Base-by-base conservation (phyloP, 1,284 basidiomycete species). In the Porphyrellus sp. region DNA sequence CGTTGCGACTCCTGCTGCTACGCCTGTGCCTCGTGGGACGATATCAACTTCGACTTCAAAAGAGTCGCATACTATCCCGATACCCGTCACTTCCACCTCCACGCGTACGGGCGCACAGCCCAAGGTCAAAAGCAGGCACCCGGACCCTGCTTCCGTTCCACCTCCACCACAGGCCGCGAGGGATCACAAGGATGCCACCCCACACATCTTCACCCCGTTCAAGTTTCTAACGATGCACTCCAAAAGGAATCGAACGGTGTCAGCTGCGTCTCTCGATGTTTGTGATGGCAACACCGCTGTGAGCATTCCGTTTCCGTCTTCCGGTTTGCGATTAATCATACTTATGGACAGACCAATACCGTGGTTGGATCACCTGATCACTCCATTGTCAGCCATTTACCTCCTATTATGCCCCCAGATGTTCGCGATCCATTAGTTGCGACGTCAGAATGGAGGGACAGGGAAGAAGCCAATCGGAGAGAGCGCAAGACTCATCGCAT, bases 241-340 rank as follows among this genome's bases (percentile, higher is more conserved):
- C 23, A 84, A 78, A 62, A 75, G 80, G 58, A 75, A 83, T 63
- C 79, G 82, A 34, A 82, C 84, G 5, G 73, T 89, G 43, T 90
- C 88, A n/a, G 76, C 79, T 39, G 82, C 82, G 30, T 90, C 88
- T 37, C 71, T 85, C 30, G 87, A 90, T 63, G 88, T 86, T 13
- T 78, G 81, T 56, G 82, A 89, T 60, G 87, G 88, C 27, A 87
- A 68, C 30, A 68, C 85, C 56, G 82, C 83, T 52, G 88, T 89
- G 67, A 70, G 85, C 72, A 33, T 56, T 18, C 44, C 24, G 21
- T 51, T 30, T 18, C 25, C 4, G n/a, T 25, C 46, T 44, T 23
- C 46, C 31, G 8, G 43, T 8, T 40, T 49, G 20, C 43, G 46
- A 56, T 49, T 69, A 18, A 64, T 49, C 23, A 37, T 30, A 5